Base-by-base conservation (phyloP, 257 asterid species). In the Plectranthus barbatus region DNA sequence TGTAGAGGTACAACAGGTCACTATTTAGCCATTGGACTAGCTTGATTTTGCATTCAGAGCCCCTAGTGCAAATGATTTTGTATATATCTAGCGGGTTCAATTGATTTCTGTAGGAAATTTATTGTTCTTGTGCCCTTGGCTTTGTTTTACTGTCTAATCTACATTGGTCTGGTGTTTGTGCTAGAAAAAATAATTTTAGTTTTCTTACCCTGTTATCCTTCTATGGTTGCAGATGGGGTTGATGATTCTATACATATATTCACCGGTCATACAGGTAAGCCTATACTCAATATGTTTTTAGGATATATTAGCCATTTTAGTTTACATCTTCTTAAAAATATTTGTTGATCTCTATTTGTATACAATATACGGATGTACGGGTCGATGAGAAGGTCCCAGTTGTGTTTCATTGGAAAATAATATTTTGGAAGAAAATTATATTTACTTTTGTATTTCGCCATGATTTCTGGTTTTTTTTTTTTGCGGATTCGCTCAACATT, bases 191-290 rank as follows among this genome's bases (percentile, higher is more conserved):
- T 15, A 31, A 19, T 12, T 56, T 15, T 36, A 56, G 34, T 64
- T 46, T 6, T 56, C 70, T 75, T 49, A 72, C 60, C 55, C 15
- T 62, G 46, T 29, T 74, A 23, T 73, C 14, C 34, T 51, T 67
- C 63, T 49, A 34, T 84, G 47, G 62, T 72, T 83, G 81, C 94
- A 86, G 98, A 82, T 66, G 88, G 48, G 64, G 77, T 58, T 64
- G 98, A 89, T 64, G 97, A 92, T 81, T 86, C 98, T 13, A 40
- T 77, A 50, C 97, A 92, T 76, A 85, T 79, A 67, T 92, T 92
- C 83, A 85, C 95, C 3, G 97, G 96, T 40, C 98, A 92, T 68
- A 77, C 76, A 58, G 97, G 98, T 91, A 71, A 21, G 73, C 49
- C 26, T 56, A 19, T 34, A 46, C 62, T 20, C 49, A n/a, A n/a